Evolutionary conservation across 805 yeast genomes (phyloP).

Genomic region (Nadsonia fulvescens): DNA sequence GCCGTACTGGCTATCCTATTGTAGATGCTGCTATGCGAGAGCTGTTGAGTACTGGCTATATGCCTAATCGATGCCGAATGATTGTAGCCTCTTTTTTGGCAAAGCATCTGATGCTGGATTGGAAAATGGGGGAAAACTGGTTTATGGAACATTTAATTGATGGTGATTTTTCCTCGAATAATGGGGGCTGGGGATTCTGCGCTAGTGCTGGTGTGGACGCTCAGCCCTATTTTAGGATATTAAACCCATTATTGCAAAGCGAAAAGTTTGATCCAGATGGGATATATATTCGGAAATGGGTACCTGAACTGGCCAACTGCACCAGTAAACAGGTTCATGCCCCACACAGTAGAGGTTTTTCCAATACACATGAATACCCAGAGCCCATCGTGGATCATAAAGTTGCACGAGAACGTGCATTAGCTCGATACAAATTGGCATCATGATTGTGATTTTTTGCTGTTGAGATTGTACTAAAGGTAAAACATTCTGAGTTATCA

Average conservation of each 20-base stretch:
- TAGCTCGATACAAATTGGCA: slow-evolving; percentile 1
- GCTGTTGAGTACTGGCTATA: slow-evolving; percentile 31
- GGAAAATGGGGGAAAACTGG: slow-evolving; percentile 37
- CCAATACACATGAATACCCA: slow-evolving; percentile 1
- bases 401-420: neutral
- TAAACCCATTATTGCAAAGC: slow-evolving; percentile 34
- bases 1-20: slow-evolving; percentile 36
- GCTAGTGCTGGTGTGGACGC: slow-evolving; percentile 35
- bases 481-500: no score
- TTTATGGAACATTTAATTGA: slow-evolving; percentile 32
- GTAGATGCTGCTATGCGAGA: slow-evolving; percentile 43
- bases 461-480: no score
- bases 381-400: slow-evolving; percentile 1
- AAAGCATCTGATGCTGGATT: slow-evolving; percentile 33
- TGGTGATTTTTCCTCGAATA: slow-evolving; percentile 35
- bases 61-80: slow-evolving; percentile 38
- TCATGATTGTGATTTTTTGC: no score
- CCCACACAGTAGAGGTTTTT: slow-evolving; percentile 14
- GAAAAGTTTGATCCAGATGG: slow-evolving; percentile 31
- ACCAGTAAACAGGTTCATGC: slow-evolving; percentile 20
- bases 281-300: slow-evolving; percentile 29
- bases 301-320: slow-evolving; percentile 26
- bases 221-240: slow-evolving; percentile 38
- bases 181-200: slow-evolving; percentile 42
- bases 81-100: slow-evolving; percentile 32